Percentiles rank a stretch among this genome's conserved stretches.
Evolutionary conservation across 2,329 filamentous ascomycete genomes (phyloP).

Genomic region (Diaporthe sp.): DNA sequence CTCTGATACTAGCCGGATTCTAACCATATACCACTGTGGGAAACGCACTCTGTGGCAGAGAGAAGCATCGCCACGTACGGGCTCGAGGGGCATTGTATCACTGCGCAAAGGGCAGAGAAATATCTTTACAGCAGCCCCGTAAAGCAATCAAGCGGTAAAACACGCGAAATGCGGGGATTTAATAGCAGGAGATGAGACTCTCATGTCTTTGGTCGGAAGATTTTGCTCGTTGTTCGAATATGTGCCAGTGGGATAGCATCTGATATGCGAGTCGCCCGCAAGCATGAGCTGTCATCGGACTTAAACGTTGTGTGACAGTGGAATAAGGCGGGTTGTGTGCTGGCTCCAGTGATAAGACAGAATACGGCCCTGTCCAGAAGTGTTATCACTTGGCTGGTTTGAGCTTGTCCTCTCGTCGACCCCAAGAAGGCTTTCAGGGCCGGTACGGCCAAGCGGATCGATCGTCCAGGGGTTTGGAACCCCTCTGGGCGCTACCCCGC

Average conservation of each 20-base stretch:
- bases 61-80: no score
- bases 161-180: no score
- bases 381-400: not conserved
- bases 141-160: not conserved
- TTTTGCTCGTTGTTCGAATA: not conserved
- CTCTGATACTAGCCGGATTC: no score
- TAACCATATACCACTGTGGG: not conserved
- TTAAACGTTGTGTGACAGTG: not conserved
- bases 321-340: not conserved
- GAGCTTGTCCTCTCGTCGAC: not conserved
- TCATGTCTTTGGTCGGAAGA: not conserved
- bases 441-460: not conserved
- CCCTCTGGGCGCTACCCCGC: constrained; percentile 14
- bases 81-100: not conserved
- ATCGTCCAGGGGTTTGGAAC: constrained; percentile 6
- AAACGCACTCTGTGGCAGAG: not conserved
- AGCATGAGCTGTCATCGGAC: not conserved
- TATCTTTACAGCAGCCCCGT: not conserved
- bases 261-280: not conserved
- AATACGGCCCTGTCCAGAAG: not conserved
- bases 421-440: not conserved
- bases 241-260: not conserved
- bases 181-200: not conserved
- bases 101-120: not conserved
- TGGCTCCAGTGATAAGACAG: not conserved